Evolutionary conservation across 768 basidiomycete species (phyloP).

Genomic region (Tylopilus sp.): DNA sequence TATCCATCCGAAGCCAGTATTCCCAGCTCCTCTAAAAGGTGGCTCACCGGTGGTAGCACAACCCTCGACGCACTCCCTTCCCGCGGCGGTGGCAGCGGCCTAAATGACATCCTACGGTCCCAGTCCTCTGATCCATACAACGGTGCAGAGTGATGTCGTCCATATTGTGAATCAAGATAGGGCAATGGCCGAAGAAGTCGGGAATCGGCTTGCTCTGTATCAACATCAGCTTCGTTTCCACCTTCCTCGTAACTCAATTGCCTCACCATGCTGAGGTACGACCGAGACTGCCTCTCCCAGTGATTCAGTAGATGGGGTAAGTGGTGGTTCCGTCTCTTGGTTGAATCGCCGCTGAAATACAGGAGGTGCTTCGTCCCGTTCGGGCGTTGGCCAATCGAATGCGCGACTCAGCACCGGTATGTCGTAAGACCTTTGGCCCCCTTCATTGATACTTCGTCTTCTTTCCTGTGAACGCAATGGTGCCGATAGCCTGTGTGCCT

Average conservation of each 20-base stretch:
- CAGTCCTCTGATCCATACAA: constrained; percentile 25
- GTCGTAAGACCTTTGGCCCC: constrained; percentile 11
- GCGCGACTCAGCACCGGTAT: constrained; percentile 17
- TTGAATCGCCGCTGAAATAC: constrained; percentile 11
- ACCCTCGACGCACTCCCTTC: constrained; percentile 23
- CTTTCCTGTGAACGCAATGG: constrained; percentile 4
- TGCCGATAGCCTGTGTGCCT: constrained; percentile 13
- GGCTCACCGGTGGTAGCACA: constrained; percentile 27
- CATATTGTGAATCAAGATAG: constrained; percentile 19
- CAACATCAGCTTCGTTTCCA: constrained; percentile 3
- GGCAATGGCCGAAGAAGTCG: constrained; percentile 18
- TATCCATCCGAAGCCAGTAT: constrained; percentile 16
- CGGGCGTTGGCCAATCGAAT: constrained; percentile 24
- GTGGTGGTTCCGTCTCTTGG: constrained; percentile 11
- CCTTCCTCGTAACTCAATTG: not conserved
- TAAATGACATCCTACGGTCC: constrained; percentile 23
- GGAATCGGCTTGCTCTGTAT: constrained; percentile 17
- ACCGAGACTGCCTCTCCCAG: constrained; percentile 5
- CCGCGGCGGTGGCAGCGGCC: constrained; percentile 6
- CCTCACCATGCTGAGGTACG: constrained; percentile 21
- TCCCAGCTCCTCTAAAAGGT: constrained; percentile 24
- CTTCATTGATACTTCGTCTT: constrained; percentile 19
- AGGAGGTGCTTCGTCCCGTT: constrained; percentile 13
- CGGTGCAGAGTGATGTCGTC: constrained; percentile 25
- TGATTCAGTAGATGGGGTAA: constrained; percentile 13